Conservation (phyloP, 208 protist genomes). For the Leishmania gerbilli region DNA sequence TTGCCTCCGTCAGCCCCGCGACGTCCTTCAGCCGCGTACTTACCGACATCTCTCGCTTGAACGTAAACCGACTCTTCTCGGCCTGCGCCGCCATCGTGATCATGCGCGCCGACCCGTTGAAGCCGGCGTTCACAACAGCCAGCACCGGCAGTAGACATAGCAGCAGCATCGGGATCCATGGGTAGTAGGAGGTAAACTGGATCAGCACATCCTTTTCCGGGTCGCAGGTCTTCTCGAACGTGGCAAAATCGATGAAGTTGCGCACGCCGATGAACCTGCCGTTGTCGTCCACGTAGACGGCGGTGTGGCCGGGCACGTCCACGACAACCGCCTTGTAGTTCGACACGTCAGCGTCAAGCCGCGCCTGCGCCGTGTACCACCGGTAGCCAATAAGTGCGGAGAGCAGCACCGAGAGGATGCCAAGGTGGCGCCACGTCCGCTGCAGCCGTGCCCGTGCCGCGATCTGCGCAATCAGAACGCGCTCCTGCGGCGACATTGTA, state of each 20-base stretch:
- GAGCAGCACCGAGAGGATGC: slow-evolving; percentile 39
- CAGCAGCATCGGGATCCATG: slow-evolving; percentile 79
- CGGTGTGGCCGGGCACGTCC: slow-evolving; percentile 51
- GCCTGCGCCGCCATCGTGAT: slow-evolving; percentile 31
- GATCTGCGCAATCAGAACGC: slow-evolving; percentile 52
- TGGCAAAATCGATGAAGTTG: slow-evolving; percentile 72
- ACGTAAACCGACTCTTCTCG: slow-evolving; percentile 71
- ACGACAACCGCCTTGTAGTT: slow-evolving; percentile 59
- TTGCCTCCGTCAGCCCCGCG: slow-evolving; percentile 84
- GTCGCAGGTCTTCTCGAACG: slow-evolving; percentile 66
- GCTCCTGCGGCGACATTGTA: slow-evolving; percentile 57
- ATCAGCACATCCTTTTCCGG: slow-evolving; percentile 66
- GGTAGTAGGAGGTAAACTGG: slow-evolving; percentile 59
- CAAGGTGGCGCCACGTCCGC: slow-evolving; percentile 30
- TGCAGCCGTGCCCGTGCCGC: slow-evolving; percentile 30
- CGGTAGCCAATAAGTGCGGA: slow-evolving; percentile 30
- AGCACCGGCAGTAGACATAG: slow-evolving; percentile 72
- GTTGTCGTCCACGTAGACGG: slow-evolving; percentile 58
- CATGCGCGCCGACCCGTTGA: slow-evolving; percentile 44
- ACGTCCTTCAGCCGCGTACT: slow-evolving; percentile 77
- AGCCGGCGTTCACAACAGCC: slow-evolving; percentile 45
- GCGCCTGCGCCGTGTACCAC: slow-evolving; percentile 40
- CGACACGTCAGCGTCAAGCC: slow-evolving; percentile 46
- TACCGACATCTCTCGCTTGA: slow-evolving; percentile 69
- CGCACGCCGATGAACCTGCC: slow-evolving; percentile 55